Conservation (phyloP, 495 filamentous ascomycete species). For the Tricharina praecox region DNA sequence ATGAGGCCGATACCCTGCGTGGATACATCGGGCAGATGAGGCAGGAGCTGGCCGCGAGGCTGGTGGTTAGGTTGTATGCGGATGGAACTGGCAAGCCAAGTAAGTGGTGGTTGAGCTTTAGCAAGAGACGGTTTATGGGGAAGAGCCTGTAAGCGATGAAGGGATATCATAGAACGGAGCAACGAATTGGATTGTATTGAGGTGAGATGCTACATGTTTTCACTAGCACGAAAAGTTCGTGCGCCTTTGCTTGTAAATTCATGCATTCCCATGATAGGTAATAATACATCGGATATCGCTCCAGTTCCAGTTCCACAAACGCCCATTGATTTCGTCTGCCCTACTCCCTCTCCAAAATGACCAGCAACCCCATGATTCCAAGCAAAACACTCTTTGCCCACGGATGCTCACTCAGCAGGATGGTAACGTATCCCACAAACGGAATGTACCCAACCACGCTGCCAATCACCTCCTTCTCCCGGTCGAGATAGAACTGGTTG, state of each 20-base stretch:
- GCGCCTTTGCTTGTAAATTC: too few species aligned
- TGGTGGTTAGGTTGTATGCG: slow-evolving; percentile 72
- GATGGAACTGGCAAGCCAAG: slow-evolving; percentile 64
- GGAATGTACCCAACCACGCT: slow-evolving; percentile 89
- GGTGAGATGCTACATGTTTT: too few species aligned
- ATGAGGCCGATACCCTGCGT: slow-evolving; percentile 72
- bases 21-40: slow-evolving; percentile 81
- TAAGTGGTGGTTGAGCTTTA: slow-evolving; percentile 99
- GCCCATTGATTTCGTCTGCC: too few species aligned
- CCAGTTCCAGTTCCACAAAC: too few species aligned
- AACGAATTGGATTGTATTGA: too few species aligned
- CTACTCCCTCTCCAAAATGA: slow-evolving; percentile 78
- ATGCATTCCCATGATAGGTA: too few species aligned
- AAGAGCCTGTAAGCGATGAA: slow-evolving; percentile 50
- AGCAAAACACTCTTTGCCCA: slow-evolving; percentile 93
- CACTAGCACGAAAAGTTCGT: too few species aligned
- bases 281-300: too few species aligned
- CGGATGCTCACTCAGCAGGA: slow-evolving; percentile 87
- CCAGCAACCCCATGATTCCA: slow-evolving; percentile 86
- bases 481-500: slow-evolving; percentile 67
- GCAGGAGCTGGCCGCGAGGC: slow-evolving; percentile 68
- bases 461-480: slow-evolving; percentile 78
- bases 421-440: slow-evolving; percentile 93
- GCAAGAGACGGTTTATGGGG: slow-evolving; percentile 98
- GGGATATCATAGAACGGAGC: too few species aligned